A percentile compares a stretch with the other conserved stretches of the same genome.
Conservation (phyloP, 768 basidiomycete genomes). For the Lentinula raphanica region DNA sequence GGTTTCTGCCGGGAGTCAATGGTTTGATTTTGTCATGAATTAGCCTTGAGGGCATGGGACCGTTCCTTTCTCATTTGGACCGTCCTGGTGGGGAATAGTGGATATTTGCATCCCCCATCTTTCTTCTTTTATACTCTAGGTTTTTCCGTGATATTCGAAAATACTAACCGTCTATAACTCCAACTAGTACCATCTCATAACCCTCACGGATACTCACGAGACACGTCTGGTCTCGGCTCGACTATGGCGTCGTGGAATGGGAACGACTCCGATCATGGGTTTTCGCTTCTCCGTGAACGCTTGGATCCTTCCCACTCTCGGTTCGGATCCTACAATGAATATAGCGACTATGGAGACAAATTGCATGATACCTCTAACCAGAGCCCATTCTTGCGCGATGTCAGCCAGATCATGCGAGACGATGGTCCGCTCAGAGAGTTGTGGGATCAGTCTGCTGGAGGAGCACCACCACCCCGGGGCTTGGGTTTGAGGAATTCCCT, state of each 20-base stretch:
- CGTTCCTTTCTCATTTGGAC: neutral
- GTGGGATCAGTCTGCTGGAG: slow-evolving; percentile 43
- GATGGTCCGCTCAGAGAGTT: slow-evolving; percentile 70
- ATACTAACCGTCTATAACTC: neutral
- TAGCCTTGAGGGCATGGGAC: neutral
- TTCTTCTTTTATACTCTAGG: neutral
- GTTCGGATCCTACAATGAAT: slow-evolving; percentile 1
- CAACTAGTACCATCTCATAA: neutral
- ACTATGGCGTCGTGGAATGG: slow-evolving; percentile 60
- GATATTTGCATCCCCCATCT: neutral
- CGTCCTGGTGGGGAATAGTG: neutral
- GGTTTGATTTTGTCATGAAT: neutral
- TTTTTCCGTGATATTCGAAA: neutral
- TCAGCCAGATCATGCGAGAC: slow-evolving; percentile 70
- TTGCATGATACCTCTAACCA: slow-evolving; percentile 64
- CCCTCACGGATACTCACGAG: slow-evolving; percentile 5
- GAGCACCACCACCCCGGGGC: neutral
- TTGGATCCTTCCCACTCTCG: slow-evolving; percentile 36
- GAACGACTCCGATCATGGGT: slow-evolving; percentile 1
- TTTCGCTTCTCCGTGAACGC: slow-evolving; percentile 46
- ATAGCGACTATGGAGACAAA: slow-evolving; percentile 2
- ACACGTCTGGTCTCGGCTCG: slow-evolving; percentile 18
- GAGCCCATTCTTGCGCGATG: slow-evolving; percentile 82
- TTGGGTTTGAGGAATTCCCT: neutral
- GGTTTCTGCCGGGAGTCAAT: neutral